phyloP scores from a whole-genome alignment of 164 flowering plant genomes.

The Vitis riparia region DNA sequence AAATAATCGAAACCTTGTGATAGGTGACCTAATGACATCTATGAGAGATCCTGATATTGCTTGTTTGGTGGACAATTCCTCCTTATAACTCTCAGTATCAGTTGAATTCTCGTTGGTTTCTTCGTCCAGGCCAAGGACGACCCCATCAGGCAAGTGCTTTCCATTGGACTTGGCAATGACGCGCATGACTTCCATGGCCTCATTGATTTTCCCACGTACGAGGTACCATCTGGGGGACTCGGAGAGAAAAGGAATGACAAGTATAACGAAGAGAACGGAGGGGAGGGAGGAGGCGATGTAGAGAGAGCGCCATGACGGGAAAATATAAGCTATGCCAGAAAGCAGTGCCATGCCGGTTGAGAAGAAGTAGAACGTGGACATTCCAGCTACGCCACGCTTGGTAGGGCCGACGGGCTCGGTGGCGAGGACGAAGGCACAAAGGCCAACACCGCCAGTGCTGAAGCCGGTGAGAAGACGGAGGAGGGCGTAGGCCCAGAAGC shows the following conservation, averaged over 20 bases:
- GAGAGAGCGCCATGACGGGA: slow-evolving; percentile 74
- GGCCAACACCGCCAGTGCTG: slow-evolving; percentile 92
- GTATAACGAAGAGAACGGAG: slow-evolving; percentile 52
- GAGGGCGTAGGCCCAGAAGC: slow-evolving; percentile 49
- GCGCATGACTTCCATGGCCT: slow-evolving; percentile 68
- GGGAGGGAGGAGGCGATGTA: slow-evolving; percentile 86
- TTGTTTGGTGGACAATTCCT: not conserved
- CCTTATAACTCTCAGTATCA: not conserved
- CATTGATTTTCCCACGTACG: slow-evolving; percentile 50
- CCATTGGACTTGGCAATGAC: slow-evolving; percentile 67
- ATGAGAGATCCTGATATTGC: slow-evolving; percentile 49
- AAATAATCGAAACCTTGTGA: slow-evolving; percentile 61
- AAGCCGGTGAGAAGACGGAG: slow-evolving; percentile 87
- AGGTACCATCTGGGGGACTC: slow-evolving; percentile 95
- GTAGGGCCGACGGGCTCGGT: slow-evolving; percentile 85
- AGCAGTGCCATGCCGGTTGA: slow-evolving; percentile 74
- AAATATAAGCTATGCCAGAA: slow-evolving; percentile 70
- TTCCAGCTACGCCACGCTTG: slow-evolving; percentile 79
- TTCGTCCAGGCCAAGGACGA: slow-evolving; percentile 56
- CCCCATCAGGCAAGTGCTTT: slow-evolving; percentile 43
- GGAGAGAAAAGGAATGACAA: slow-evolving; percentile 63
- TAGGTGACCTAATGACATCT: slow-evolving; percentile 52
- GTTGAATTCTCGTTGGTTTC: slow-evolving; percentile 12
- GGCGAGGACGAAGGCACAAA: slow-evolving; percentile 81
- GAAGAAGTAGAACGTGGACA: slow-evolving; percentile 97